Evolutionary conservation across 2,329 filamentous ascomycete species (phyloP), one percentile per base, ranked within the genome.

Genomic region (Cladosporium sphaerospermum): DNA sequence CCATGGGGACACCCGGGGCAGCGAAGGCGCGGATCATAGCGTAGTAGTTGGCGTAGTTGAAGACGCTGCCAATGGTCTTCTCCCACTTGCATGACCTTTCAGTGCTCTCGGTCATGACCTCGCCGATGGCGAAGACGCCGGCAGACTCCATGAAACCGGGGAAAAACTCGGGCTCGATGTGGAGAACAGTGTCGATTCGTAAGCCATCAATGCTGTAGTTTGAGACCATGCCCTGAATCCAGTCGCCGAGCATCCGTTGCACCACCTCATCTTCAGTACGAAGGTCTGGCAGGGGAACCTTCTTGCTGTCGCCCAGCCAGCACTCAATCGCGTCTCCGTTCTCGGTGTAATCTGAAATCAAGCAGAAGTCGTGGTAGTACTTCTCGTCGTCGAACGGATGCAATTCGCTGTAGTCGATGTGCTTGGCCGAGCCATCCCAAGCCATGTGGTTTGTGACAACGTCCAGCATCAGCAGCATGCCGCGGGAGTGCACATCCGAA

Each of bases 281-380:
- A 11, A 78, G 63, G 58, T 78, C 76, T 1, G 73, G 71, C 23
- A 78, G 69, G 8, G 74, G 64, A 10, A 78, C 73, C 2, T 63
- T 69, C 23, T 70, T 69, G 11, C 68, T 62, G 59, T 78, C 73
- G 9, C 78, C 78, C 19, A 78, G 68, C 76, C 78, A 80, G 64
- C 79, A 78, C 47, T 67, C 52, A 55, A 75, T 68, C 5, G 71
- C 68, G 36, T 69, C 61, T 10, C 57, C 61, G 37, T 63, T 61
- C 62, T 83, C 68, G 36, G 66, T 62, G 31, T 54, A 45, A 67
- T 82, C 84, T 64, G 84, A 63, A 49, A 81, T 73, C 3, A 63
- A 61, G 67, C 84, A 87, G 61, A 76, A 79, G 1, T 75, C 42
- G 63, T 88, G 83, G 68, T 80, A 88, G 60, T 83, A 83, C 19